Base-by-base conservation (phyloP, 2,329 filamentous ascomycete genomes). In the Ceratocystis variospora region DNA sequence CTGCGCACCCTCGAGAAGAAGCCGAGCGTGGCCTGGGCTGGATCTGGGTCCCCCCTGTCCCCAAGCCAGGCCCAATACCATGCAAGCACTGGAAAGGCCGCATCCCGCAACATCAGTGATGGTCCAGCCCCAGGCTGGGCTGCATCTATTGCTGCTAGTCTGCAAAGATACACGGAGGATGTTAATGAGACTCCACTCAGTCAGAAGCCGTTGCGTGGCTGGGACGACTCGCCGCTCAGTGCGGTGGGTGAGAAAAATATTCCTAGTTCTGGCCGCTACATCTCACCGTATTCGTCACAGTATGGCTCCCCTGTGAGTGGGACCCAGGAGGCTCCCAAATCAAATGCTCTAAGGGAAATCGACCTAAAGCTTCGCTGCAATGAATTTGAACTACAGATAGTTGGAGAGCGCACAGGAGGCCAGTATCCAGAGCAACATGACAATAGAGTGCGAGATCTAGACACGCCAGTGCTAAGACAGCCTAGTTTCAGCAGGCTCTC, bases 281-380 rank as follows among this genome's bases (percentile, higher is more conserved):
- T 84, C 69, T 84, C 82, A 2, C 83, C 84, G 0, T 86, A 86
- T 71, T 78, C 77, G 22, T 84, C 82, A 50, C 81, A 83, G 68
- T 85, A 79, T 73, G 83, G 77, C 72, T 85, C 82, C 70, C 83
- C 83, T 0, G 76, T 83, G 68, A 81, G 77, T 64, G 17, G 64
- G 7, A 48, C 53, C 12, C 50, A 61, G 53, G 33, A 46, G 33
- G 61, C 22, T 37, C 53, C 55, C 4, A 55, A 28, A 5, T 22
- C 46, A 28, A 37, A 61, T 5, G 65, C 46, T 10, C 66, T 65
- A 5, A 68, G 69, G 1, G 69, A 70, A 25, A 70, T 71, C 44
- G 70, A 70, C 3, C 50, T 70, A 41, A 15, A 59, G 22, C 48
- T 22, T 28, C 50, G 67, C 1, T 71, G 71, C 7, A 79, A 81